Evolutionary conservation across 1,139 yeast species (phyloP), one percentile per base, ranked within the genome.

Genomic region (Yamadazyma trypodendri): DNA sequence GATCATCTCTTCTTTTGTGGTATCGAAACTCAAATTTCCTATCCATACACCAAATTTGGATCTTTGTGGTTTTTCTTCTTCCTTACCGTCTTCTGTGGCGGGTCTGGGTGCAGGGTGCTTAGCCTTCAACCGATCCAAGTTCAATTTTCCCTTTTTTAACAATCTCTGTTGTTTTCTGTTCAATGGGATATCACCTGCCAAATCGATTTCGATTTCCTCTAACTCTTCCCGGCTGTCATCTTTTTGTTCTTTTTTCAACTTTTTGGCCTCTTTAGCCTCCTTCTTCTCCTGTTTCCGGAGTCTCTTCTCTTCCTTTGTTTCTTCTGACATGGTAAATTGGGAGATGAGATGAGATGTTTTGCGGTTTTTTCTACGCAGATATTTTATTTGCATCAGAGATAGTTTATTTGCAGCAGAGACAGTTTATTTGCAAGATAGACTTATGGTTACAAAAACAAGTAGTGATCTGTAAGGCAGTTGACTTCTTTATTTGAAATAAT

Each of bases 161-260:
- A 84, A 68, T 66, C 98, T 85, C 53, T 84, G 83, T 62, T 92
- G 96, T 57, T 92, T 92, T 62, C 87, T 89, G 13, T 97, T 89
- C 37, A 90, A 68, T 0, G 98, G 97, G 6, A 84, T 77, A 4
- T 88, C 81, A 32, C 81, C 85, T 21, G 73, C 68, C 40, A 92
- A 68, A 55, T 89, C 92, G 47, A 92, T 87, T 54, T 84, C 95
- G 32, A 92, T 72, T 56, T 88, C 95, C 25, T 73, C 81, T 28
- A 51, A 43, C 13, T 54, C 52, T 27, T 45, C 32, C 2, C 25
- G 21, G 17, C 24, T 27, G 11, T 28, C 40, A 23, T 29, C 34
- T 34, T 32, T 37, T 25, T 31, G 35, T 22, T 36, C 41, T 25
- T 41, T 40, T 25, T 28, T 34, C 18, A n/a, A 11, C 34, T 21